These are phyloP conservation scores for Mycena crocata DNA, from an alignment of 768 basidiomycete genomes.

Conservation along the genomic window DNA sequence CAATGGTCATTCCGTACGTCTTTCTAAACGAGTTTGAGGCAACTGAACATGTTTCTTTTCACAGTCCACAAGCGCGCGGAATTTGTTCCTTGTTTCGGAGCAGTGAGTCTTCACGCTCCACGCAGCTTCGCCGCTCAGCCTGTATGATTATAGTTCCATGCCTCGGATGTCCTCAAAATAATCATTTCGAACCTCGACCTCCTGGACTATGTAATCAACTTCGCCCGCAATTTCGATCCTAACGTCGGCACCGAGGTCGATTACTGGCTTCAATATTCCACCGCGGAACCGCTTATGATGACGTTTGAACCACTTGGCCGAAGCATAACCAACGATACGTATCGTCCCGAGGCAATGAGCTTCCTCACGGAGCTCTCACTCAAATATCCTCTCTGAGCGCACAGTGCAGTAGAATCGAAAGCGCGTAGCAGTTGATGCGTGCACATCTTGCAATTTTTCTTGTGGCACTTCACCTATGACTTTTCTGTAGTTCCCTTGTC, in stretches of 20 bases:
- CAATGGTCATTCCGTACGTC: conserved; percentile 49
- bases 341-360: conserved; percentile 52
- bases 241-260: conserved; percentile 51
- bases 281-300: conserved; percentile 46
- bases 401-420: no score
- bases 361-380: conserved; percentile 47
- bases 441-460: no score
- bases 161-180: conserved; percentile 55
- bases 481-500: conserved; percentile 1
- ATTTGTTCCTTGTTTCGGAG: conserved; percentile 52
- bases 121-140: not conserved
- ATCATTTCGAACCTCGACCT: conserved; percentile 54
- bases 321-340: conserved; percentile 57
- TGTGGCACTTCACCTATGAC: conserved; percentile 19
- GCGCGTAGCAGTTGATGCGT: no score
- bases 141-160: conserved; percentile 48
- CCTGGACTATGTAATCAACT: conserved; percentile 57
- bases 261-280: conserved; percentile 58
- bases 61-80: conserved; percentile 60
- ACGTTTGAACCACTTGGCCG: conserved; percentile 53
- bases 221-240: conserved; percentile 57
- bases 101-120: conserved; percentile 43
- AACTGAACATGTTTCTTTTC: not conserved
- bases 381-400: conserved; percentile 39
- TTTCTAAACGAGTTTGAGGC: not conserved